Conservation (phyloP, 1,139 yeast species). For the Pichiaceae sp. region DNA sequence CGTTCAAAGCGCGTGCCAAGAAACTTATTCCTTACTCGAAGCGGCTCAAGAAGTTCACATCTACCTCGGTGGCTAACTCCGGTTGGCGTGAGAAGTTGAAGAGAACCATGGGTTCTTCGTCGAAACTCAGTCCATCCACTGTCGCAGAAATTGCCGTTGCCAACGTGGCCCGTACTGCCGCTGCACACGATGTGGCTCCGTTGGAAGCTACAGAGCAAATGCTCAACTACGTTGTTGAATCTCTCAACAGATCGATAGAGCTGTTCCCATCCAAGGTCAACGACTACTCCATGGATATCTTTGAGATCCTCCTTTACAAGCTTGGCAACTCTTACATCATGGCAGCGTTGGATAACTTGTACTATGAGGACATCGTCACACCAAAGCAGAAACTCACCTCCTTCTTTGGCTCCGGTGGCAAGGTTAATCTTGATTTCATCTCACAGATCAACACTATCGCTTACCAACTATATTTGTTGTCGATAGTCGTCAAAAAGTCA, state of each 20-base stretch:
- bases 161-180: background rate
- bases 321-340: conserved; percentile 71
- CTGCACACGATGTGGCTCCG: background rate
- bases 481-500: conserved; percentile 66
- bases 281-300: conserved; percentile 55
- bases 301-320: conserved; percentile 60
- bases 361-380: conserved; percentile 27
- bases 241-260: conserved; percentile 72
- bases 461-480: conserved; percentile 56
- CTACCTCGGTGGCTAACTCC: conserved; percentile 24
- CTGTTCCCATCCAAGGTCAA: conserved; percentile 58
- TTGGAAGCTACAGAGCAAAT: conserved; percentile 48
- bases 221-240: conserved; percentile 67
- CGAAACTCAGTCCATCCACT: background rate
- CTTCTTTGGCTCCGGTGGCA: conserved; percentile 11
- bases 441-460: conserved; percentile 47
- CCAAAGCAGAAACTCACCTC: conserved; percentile 19
- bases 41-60: conserved; percentile 16
- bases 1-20: conserved; percentile 11
- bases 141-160: background rate
- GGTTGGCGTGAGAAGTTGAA: conserved; percentile 24
- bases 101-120: conserved; percentile 2
- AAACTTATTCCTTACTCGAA: conserved; percentile 14
- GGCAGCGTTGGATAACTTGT: conserved; percentile 66
- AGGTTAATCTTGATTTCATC: conserved; percentile 34